Evolutionary conservation across 352 stramenopile genomes (phyloP).

Genomic region (Globisporangium heterothallicum): DNA sequence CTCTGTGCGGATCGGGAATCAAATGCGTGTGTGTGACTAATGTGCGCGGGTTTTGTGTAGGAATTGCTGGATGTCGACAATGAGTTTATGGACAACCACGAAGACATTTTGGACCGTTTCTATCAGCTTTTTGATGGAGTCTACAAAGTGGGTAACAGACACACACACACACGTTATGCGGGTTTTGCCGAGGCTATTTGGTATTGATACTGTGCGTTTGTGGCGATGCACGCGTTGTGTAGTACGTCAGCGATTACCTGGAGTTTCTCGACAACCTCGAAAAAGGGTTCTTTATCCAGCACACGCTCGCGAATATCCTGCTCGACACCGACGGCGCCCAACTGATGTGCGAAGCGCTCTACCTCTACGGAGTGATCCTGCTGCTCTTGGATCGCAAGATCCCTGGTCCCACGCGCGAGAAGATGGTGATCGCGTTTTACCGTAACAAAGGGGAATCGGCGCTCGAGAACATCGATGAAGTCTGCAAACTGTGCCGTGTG

Average conservation of each 20-base stretch:
- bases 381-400: constrained; percentile 92
- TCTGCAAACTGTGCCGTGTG: constrained; percentile 88
- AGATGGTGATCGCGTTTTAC: constrained; percentile 89
- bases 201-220: no score
- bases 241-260: constrained; percentile 91
- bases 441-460: constrained; percentile 85
- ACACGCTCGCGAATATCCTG: constrained; percentile 92
- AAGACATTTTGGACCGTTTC: constrained; percentile 81
- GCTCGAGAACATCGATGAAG: constrained; percentile 88
- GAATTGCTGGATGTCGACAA: constrained; percentile 88
- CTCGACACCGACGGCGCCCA: constrained; percentile 92
- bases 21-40: background rate
- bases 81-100: constrained; percentile 90
- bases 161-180: no score
- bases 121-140: constrained; percentile 89
- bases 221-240: no score
- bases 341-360: constrained; percentile 92
- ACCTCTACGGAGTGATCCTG: constrained; percentile 94
- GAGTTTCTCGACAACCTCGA: constrained; percentile 91
- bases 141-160: constrained; percentile 64
- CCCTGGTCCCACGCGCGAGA: constrained; percentile 83
- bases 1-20: no score
- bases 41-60: constrained; percentile 8
- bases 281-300: constrained; percentile 94
- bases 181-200: background rate